Evolutionary conservation across 1,284 basidiomycete genomes (phyloP), one percentile per base, ranked within the genome.

Genomic region (Ceratobasidium sp.): DNA sequence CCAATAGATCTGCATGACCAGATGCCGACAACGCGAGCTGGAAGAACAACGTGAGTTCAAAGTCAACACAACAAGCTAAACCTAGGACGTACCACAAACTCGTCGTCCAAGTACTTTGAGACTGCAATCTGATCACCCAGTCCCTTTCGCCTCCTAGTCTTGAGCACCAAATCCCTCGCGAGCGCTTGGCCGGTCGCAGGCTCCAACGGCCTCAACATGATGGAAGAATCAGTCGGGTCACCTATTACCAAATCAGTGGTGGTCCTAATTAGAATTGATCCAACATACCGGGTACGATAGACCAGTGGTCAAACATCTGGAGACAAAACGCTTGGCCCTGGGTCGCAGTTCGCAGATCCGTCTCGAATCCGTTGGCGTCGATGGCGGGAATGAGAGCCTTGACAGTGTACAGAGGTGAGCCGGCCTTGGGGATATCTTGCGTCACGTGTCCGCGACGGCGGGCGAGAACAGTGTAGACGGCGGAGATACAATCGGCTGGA

Each of bases 281-380:
- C n/a, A n/a, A 77, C 82, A 70, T 75, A 87, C 96, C 96, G 72
- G 96, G 96, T 15, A 98, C 96, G 75, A 98, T 93, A 45, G 92
- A 91, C 96, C 97, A 99, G 77, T 99, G 97, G 79, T 97, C 94
- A 79, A 99, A 99, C 69, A 91, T 87, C 80, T 98, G 96, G 73
- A 96, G 82, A 75, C 93, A 96, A 82, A 99, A 98, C 15, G 97
- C 97, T 79, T 98, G 95, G 25, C 97, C 97, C 79, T 97, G 92
- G 27, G 97, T 99, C 57, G 96, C 94, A 43, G 96, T 98, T 74
- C 97, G 83, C 77, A 99, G 80, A 81, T 99, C 97, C 5, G 96
- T 98, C 82, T 99, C 97, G 79, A 99, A 99, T 0, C 97, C 97
- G 76, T 98, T 98, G 38, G 97, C 93, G 77, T 99, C 97, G 73